A percentile compares a stretch with the other conserved stretches of the same genome.
These are phyloP conservation scores for Fusarium sp. DNA, from an alignment of 2,329 filamentous ascomycete species.

Conservation along the genomic window DNA sequence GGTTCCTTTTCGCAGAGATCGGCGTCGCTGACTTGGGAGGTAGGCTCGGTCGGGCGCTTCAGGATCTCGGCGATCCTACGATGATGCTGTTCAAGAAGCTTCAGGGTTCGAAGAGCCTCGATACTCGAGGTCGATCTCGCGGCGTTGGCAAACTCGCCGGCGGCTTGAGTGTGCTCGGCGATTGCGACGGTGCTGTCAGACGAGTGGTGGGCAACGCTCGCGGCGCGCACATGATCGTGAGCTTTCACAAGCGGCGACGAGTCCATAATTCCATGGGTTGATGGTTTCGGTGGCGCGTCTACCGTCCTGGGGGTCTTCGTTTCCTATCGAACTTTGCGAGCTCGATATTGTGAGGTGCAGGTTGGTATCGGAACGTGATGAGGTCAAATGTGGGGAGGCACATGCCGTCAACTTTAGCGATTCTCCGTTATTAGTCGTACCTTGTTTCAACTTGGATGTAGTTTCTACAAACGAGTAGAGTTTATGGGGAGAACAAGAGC, in stretches of 20 bases:
- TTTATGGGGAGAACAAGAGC: no score
- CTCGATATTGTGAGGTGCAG: constrained; percentile 3
- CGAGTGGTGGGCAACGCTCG: constrained; percentile 80
- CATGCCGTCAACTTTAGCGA: constrained; percentile 17
- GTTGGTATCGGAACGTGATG: constrained; percentile 32
- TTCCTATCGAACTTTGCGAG: constrained; percentile 8
- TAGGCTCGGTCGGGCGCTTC: constrained; percentile 70
- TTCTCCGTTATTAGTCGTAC: background rate
- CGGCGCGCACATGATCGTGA: constrained; percentile 89
- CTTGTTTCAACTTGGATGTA: background rate
- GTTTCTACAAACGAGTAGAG: no score
- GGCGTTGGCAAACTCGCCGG: constrained; percentile 88
- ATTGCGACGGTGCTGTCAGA: constrained; percentile 84
- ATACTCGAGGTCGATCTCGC: constrained; percentile 76
- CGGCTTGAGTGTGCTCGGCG: constrained; percentile 88
- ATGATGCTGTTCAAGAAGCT: constrained; percentile 89
- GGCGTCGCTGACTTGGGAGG: constrained; percentile 51
- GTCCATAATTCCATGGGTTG: constrained; percentile 52
- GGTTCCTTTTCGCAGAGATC: constrained; percentile 50
- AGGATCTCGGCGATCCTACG: constrained; percentile 85
- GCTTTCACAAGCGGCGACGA: constrained; percentile 69
- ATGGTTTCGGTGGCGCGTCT: background rate
- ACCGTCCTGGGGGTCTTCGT: background rate
- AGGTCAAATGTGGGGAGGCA: constrained; percentile 42
- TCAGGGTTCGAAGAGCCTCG: constrained; percentile 85